phyloP scores from a whole-genome alignment of 2,329 filamentous ascomycete species.

The Xylaria sp. region DNA sequence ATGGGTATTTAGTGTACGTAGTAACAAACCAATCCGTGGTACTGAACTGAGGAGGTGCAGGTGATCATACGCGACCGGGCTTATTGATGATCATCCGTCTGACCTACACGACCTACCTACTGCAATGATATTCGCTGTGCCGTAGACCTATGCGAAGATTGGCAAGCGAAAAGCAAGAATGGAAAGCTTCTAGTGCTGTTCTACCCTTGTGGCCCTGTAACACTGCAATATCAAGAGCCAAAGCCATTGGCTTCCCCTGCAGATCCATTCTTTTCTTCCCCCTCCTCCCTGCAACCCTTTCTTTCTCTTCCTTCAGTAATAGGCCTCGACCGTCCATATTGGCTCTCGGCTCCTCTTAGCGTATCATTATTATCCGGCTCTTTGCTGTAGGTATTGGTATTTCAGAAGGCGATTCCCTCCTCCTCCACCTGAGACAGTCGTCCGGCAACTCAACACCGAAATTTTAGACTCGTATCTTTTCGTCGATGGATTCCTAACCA shows the following conservation, averaged over 20 bases:
- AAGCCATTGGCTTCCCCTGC: background rate
- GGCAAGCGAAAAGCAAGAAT: background rate
- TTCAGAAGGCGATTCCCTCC: slow-evolving; percentile 6
- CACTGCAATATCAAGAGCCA: background rate
- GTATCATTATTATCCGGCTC: slow-evolving; percentile 5
- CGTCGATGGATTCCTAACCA: background rate
- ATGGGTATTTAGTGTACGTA: no score
- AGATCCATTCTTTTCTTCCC: slow-evolving; percentile 9
- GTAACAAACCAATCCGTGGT: slow-evolving; percentile 23
- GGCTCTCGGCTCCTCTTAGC: background rate
- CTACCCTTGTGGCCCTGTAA: background rate
- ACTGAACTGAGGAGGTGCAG: slow-evolving; percentile 25
- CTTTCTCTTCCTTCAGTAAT: background rate
- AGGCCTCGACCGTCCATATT: background rate
- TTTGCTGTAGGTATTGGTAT: background rate
- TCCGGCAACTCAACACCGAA: no score
- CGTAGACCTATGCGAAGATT: background rate
- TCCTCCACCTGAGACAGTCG: no score
- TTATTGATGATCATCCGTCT: slow-evolving; percentile 23
- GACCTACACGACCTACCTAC: no score
- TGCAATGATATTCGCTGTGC: background rate
- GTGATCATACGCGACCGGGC: slow-evolving; percentile 33
- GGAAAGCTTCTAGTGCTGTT: slow-evolving; percentile 1
- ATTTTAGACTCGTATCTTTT: background rate
- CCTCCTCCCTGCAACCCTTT: background rate